A percentile compares a stretch with the other conserved stretches of the same genome.
phyloP scores from a whole-genome alignment of 106 monocot genomes.

The Apostasia ramifera region DNA sequence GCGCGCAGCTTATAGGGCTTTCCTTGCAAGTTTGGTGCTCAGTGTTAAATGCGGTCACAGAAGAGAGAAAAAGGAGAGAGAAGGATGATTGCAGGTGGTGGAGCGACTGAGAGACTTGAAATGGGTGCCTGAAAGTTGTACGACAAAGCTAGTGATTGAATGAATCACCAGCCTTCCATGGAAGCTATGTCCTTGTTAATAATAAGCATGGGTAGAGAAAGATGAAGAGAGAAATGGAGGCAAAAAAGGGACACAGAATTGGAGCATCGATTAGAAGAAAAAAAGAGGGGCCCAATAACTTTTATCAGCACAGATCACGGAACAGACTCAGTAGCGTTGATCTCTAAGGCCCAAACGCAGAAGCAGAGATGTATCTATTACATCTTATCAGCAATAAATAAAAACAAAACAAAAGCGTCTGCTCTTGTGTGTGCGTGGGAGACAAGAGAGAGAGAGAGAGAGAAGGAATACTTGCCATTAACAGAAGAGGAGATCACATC shows the following conservation, averaged over 20 bases:
- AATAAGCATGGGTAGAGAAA: background rate
- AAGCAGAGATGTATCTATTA: constrained; percentile 3
- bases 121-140: background rate
- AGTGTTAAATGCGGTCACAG: background rate
- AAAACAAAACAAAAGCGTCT: background rate
- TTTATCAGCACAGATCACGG: background rate
- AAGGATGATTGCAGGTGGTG: background rate
- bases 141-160: background rate
- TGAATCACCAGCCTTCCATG: background rate
- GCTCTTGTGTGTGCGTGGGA: background rate
- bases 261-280: constrained; percentile 4
- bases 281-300: background rate
- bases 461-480: background rate
- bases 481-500: background rate
- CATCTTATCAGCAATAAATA: constrained; percentile 2
- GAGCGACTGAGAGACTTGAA: background rate
- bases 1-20: background rate
- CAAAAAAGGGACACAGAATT: background rate
- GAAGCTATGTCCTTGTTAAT: background rate
- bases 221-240: background rate
- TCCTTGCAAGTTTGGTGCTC: background rate
- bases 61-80: too few species aligned
- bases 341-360: background rate
- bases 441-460: background rate
- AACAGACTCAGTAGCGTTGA: constrained; percentile 1